Conservation (phyloP, 2,329 filamentous ascomycete species). For the Coniochaeta ligniaria region DNA sequence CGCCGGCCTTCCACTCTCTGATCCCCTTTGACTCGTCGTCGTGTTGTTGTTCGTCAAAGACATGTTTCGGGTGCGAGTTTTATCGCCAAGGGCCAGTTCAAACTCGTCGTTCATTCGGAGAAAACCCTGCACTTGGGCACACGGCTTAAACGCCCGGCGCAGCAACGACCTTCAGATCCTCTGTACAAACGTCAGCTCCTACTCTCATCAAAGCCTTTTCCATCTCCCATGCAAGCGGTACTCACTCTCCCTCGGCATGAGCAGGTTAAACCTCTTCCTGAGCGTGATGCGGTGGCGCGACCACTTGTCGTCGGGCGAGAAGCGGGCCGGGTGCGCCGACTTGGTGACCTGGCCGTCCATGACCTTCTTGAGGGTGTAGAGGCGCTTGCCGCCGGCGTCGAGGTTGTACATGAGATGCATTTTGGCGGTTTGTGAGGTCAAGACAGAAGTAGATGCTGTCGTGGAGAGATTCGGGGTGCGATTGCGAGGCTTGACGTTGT, state of each 20-base stretch:
- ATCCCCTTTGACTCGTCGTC: too few relatives aligned
- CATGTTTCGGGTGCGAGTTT: background rate
- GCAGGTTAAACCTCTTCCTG: constrained; percentile 85
- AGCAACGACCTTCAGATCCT: constrained; percentile 9
- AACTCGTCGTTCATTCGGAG: background rate
- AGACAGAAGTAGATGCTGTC: background rate
- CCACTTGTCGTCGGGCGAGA: constrained; percentile 98
- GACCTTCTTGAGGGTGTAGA: constrained; percentile 94
- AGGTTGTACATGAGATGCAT: constrained; percentile 77
- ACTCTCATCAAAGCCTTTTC: background rate
- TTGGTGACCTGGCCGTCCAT: constrained; percentile 80
- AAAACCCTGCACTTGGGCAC: background rate
- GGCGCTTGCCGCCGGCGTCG: constrained; percentile 73
- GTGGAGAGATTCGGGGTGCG: background rate
- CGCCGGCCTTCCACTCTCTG: background rate
- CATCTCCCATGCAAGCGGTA: constrained; percentile 7
- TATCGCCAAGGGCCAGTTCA: background rate
- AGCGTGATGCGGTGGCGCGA: constrained; percentile 91
- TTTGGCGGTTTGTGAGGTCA: constrained; percentile 4
- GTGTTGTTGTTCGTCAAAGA: background rate
- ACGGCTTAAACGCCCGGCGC: background rate
- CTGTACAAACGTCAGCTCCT: background rate
- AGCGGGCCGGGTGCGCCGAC: constrained; percentile 90
- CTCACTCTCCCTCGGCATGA: constrained; percentile 62
- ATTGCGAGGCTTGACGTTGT: background rate